Evolutionary conservation across 1,284 basidiomycete genomes (phyloP), one percentile per base, ranked within the genome.

Genomic region (Pisolithus thermaeus): DNA sequence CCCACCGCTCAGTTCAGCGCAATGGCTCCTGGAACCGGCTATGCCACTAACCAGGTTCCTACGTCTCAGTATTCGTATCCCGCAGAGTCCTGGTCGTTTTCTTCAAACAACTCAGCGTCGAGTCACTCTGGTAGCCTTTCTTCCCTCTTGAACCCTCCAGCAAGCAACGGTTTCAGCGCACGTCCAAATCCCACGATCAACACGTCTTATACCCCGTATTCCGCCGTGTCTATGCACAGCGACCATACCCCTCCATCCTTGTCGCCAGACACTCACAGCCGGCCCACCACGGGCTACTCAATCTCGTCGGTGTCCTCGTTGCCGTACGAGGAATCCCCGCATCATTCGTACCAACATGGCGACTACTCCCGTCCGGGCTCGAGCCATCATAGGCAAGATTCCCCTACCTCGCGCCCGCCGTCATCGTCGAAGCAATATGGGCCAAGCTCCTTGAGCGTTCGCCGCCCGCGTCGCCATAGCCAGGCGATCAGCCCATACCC

Each of bases 401-500:
- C 81, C 3, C 80, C 81, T 7, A 69, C 80, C 9, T 72, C 79
- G 20, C 79, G 83, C 5, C 84, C 84, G 1, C 75, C 76, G 1
- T 85, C 84, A 0, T 84, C 83, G 58, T 73, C 78, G 12, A 77
- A 72, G 51, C 67, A 67, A 46, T 84, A 82, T 60, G 69, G 72
- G 37, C 63, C 74, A 6, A 71, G 69, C 47, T 79, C 80, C 12
- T 66, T 87, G 42, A 83, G 84, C 65, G 76, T 90, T 30, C 79
- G 87, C 28, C 76, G 87, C 36, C 76, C 76, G 44, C 75, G 87
- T 40, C 77, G 87, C 51, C 88, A 90, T 69, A 87, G 85, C 61
- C 88, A 90, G 64, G 88, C 87, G 0, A 83, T 89, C 76, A 85
- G 82, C 58, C 88, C 88, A 11, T 90, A 90, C 66, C 88, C 87